Percentiles rank a stretch among this genome's conserved stretches.
phyloP scores from a whole-genome alignment of 345 rosid genomes.

The Pseudoturritis turrita region DNA sequence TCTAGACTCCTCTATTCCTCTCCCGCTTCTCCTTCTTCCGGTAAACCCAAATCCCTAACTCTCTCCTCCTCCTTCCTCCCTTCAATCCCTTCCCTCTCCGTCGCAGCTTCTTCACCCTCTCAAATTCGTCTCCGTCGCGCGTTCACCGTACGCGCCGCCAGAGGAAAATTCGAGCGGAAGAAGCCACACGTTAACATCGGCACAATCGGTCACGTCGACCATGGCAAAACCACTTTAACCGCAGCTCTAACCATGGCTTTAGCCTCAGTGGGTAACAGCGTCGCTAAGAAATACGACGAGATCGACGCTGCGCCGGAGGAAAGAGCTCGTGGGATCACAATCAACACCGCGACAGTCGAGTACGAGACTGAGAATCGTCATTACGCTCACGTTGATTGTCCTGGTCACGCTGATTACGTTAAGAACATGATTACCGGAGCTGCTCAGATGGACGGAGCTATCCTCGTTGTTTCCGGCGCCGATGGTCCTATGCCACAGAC shows the following conservation, averaged over 20 bases:
- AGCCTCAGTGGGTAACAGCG: slow-evolving; percentile 50
- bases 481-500: slow-evolving; percentile 95
- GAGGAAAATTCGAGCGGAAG: slow-evolving; percentile 78
- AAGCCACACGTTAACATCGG: slow-evolving; percentile 77
- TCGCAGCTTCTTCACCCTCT: slow-evolving; percentile 12
- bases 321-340: slow-evolving; percentile 72
- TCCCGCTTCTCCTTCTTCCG: slow-evolving; percentile 22
- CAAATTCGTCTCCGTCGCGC: slow-evolving; percentile 16
- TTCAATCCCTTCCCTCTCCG: slow-evolving; percentile 25
- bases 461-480: slow-evolving; percentile 70
- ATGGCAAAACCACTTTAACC: slow-evolving; percentile 72
- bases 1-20: slow-evolving; percentile 37
- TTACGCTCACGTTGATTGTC: slow-evolving; percentile 80
- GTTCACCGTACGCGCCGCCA: slow-evolving; percentile 57
- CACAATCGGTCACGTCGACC: slow-evolving; percentile 69
- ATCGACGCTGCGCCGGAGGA: slow-evolving; percentile 81
- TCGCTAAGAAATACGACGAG: slow-evolving; percentile 66
- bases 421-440: slow-evolving; percentile 86
- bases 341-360: slow-evolving; percentile 76
- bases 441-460: slow-evolving; percentile 89
- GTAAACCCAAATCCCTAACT: slow-evolving; percentile 33
- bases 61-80: slow-evolving; percentile 61
- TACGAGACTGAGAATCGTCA: slow-evolving; percentile 67
- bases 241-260: slow-evolving; percentile 74
- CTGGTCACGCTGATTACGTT: slow-evolving; percentile 83